A percentile compares a stretch with the other conserved stretches of the same genome.
Conservation (phyloP, 139 green algal genomes). For the Axilococcus clingmanii region DNA sequence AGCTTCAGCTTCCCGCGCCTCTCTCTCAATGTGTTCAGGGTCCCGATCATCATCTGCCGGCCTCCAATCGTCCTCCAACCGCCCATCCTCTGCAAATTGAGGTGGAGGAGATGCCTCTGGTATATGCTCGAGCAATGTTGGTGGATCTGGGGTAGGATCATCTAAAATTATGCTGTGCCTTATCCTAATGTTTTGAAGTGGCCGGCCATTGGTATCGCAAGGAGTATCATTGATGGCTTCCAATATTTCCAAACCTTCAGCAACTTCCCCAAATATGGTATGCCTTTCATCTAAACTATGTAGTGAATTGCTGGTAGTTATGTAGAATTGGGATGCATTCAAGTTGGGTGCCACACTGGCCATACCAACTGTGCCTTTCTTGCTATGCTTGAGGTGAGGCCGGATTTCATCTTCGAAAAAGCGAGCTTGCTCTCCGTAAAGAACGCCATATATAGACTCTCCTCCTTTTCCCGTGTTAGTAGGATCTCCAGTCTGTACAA, state of each 20-base stretch:
- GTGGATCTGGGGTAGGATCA: conserved; percentile 88
- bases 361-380: conserved; percentile 80
- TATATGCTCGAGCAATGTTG: conserved; percentile 61
- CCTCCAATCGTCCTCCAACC: conserved; percentile 94
- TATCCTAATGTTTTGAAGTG: conserved; percentile 93
- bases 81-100: conserved; percentile 53
- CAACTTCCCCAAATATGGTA: conserved; percentile 85
- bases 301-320: conserved; percentile 62
- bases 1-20: conserved; percentile 65
- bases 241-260: conserved; percentile 86
- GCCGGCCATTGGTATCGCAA: conserved; percentile 66
- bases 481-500: conserved; percentile 82
- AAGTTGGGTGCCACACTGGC: conserved; percentile 55
- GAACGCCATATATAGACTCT: conserved; percentile 66
- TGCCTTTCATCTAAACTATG: conserved; percentile 85
- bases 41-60: conserved; percentile 56
- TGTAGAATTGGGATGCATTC: conserved; percentile 92
- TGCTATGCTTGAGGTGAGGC: conserved; percentile 70
- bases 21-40: conserved; percentile 73
- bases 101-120: conserved; percentile 71
- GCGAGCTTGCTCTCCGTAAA: conserved; percentile 55
- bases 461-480: conserved; percentile 81
- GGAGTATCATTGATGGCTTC: conserved; percentile 82
- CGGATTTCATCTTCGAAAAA: conserved; percentile 95
- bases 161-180: conserved; percentile 92